phyloP scores from a whole-genome alignment of 495 filamentous ascomycete genomes.

The Geopyxis carbonaria region DNA sequence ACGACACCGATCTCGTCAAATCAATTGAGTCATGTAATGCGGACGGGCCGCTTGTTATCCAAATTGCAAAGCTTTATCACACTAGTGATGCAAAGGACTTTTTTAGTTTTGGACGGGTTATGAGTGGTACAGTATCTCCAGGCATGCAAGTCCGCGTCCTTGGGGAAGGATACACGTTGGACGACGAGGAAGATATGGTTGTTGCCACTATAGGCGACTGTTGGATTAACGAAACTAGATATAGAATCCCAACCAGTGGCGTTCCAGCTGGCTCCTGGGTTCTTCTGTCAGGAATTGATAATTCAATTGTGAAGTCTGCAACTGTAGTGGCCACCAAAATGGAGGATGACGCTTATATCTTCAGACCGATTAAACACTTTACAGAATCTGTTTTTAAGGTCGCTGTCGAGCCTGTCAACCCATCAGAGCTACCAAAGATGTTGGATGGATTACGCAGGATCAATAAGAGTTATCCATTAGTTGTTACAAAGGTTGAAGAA shows the following conservation, averaged over 20 bases:
- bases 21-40: conserved; percentile 70
- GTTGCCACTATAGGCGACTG: conserved; percentile 73
- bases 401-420: conserved; percentile 94
- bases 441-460: conserved; percentile 88
- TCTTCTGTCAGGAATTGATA: conserved; percentile 77
- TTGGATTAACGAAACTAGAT: conserved; percentile 85
- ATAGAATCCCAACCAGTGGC: conserved; percentile 77
- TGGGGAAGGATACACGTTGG: conserved; percentile 86
- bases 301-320: conserved; percentile 97
- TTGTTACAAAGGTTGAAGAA: conserved; percentile 94
- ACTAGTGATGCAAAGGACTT: conserved; percentile 74
- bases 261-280: conserved; percentile 95
- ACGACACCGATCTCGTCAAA: conserved; percentile 67
- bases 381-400: conserved; percentile 97
- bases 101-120: conserved; percentile 73
- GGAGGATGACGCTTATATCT: conserved; percentile 80
- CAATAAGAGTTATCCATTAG: conserved; percentile 91
- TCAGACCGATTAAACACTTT: conserved; percentile 82
- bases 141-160: conserved; percentile 75
- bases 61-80: conserved; percentile 85
- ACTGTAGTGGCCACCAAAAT: conserved; percentile 72
- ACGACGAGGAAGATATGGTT: conserved; percentile 97
- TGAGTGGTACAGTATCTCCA: conserved; percentile 80
- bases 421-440: conserved; percentile 98
- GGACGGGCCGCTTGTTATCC: conserved; percentile 76